These are phyloP conservation scores for Mycosphaerella arachidis DNA, from an alignment of 2,329 filamentous ascomycete species.

Conservation along the genomic window DNA sequence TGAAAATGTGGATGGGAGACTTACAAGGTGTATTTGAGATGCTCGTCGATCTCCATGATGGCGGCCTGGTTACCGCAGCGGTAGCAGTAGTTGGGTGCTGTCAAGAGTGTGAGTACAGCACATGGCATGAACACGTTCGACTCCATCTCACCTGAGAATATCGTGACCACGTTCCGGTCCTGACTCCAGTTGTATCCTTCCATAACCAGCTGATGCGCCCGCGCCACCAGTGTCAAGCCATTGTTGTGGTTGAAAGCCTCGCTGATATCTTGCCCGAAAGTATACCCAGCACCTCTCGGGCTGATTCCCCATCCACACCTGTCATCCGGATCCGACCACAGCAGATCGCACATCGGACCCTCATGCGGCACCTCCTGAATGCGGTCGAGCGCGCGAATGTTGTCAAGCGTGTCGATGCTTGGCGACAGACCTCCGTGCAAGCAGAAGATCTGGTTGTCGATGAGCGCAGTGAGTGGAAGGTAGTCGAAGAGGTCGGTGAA, in stretches of 20 bases:
- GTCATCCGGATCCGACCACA: constrained; percentile 99
- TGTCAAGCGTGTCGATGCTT: constrained; percentile 92
- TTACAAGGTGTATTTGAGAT: constrained; percentile 99
- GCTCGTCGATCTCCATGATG: constrained; percentile 99
- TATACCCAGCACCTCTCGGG: constrained; percentile 62
- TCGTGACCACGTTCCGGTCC: constrained; percentile 95
- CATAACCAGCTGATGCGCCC: constrained; percentile 98
- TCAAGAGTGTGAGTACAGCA: constrained; percentile 28
- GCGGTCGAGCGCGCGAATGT: constrained; percentile 89
- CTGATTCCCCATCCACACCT: constrained; percentile 65
- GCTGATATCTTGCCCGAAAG: constrained; percentile 84
- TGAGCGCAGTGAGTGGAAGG: constrained; percentile 91
- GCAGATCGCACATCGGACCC: constrained; percentile 93
- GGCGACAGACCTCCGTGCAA: constrained; percentile 94
- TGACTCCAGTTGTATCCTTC: constrained; percentile 99
- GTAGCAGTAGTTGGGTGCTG: constrained; percentile 78
- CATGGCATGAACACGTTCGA: background rate
- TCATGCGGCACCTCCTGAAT: constrained; percentile 99
- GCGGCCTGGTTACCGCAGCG: constrained; percentile 97
- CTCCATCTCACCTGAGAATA: constrained; percentile 73
- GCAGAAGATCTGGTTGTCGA: constrained; percentile 99
- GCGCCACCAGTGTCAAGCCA: constrained; percentile 86
- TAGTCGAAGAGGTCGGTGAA: constrained; percentile 99
- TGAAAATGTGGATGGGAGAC: constrained; percentile 38
- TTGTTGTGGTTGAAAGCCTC: constrained; percentile 99